phyloP scores from a whole-genome alignment of 257 asterid species.

The Verbena officinalis region DNA sequence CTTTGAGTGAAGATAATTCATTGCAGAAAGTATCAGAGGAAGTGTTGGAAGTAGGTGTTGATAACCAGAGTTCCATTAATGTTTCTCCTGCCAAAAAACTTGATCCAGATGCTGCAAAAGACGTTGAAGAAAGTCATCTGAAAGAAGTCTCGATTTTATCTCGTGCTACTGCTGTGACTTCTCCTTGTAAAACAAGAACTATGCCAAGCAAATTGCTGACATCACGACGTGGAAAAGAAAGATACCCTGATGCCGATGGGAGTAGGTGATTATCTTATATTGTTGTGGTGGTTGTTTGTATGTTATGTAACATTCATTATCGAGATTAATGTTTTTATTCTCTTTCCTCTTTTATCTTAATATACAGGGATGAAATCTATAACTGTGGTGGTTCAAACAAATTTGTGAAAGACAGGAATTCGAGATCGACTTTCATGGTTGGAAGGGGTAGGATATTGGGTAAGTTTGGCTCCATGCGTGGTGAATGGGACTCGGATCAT shows the following conservation, averaged over 20 bases:
- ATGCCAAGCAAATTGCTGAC: conserved; percentile 48
- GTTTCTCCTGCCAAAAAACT: conserved; percentile 34
- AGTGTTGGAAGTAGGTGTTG: conserved; percentile 34
- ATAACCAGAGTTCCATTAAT: conserved; percentile 35
- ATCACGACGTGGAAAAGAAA: conserved; percentile 66
- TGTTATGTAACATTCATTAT: conserved; percentile 26
- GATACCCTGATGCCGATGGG: conserved; percentile 62
- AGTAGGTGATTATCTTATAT: conserved; percentile 60
- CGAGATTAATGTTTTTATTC: conserved; percentile 23
- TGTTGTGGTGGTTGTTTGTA: conserved; percentile 2
- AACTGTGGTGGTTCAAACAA: conserved; percentile 55
- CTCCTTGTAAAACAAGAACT: conserved; percentile 53
- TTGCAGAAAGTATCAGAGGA: conserved; percentile 37
- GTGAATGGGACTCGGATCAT: conserved; percentile 70
- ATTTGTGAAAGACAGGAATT: conserved; percentile 61
- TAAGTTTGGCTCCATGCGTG: conserved; percentile 47
- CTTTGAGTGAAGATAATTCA: conserved; percentile 36
- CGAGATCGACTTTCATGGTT: conserved; percentile 57
- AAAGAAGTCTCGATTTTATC: conserved; percentile 77
- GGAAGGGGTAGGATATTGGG: conserved; percentile 74
- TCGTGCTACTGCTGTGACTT: conserved; percentile 49
- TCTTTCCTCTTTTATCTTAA: conserved; percentile 27
- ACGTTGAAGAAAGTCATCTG: conserved; percentile 43
- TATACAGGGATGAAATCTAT: conserved; percentile 65
- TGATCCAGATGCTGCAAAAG: conserved; percentile 50